Base-by-base conservation (phyloP, 257 asterid species). In the Cynanchum wilfordii region DNA sequence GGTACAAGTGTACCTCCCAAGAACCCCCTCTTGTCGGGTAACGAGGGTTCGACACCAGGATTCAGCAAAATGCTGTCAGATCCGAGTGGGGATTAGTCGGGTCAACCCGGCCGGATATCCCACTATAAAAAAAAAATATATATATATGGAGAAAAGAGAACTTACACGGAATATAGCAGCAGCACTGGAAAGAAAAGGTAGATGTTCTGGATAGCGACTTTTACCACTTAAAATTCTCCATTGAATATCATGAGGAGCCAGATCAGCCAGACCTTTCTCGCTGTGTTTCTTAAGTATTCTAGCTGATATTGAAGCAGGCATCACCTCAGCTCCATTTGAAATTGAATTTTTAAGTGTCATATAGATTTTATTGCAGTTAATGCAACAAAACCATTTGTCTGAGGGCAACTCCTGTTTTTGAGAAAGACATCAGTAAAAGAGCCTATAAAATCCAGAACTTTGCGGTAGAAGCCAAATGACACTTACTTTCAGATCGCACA, bases 321-420 rank as follows among this genome's bases (percentile, higher is more conserved):
- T 82, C 25, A 59, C 58, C 77, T 85, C 94, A 59, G 97, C 90
- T 69, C 91, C 94, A 74, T 85, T 74, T 75, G 76, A 73, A 25
- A 83, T 76, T 81, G 76, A 77, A 76, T 72, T 86, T 80, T 87
- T 97, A 75, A 95, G 96, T 16, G 83, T 78, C 78, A 50, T 75
- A 79, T 87, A 84, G 73, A 92, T 87, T 80, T 78, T 92, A 81
- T 83, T 47, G 87, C 98, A 95, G 75, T 87, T 93, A 75, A 82
- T 79, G 80, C 96, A 81, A 86, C 99, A 95, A 76, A 95, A 92
- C 99, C 99, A 95, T 84, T 92, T 95, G 83, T 92, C 99, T 66
- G 82, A 84, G 0, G 98, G 99, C 55, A 95, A 96, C 79, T 95
- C 98, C 99, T 95, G 88, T 58, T 68, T 57, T 44, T 66, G 68